Percentiles rank a stretch among this genome's conserved stretches.
phyloP scores from a whole-genome alignment of 2,329 filamentous ascomycete species.

The Bipolaris cookei region DNA sequence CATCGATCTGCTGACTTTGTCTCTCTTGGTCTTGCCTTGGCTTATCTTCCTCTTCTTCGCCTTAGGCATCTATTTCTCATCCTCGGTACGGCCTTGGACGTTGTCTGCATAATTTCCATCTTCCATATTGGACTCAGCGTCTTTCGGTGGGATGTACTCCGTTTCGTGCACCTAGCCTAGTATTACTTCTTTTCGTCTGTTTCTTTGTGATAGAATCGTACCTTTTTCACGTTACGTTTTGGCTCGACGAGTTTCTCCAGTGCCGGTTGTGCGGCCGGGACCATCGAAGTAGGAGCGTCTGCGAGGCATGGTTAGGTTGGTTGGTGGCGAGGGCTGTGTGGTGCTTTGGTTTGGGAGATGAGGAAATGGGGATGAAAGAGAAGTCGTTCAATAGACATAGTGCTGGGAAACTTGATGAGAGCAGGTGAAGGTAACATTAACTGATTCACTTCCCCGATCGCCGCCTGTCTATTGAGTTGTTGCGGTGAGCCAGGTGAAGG shows the following conservation, averaged over 20 bases:
- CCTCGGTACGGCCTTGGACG: too few relatives aligned
- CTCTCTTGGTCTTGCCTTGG: too few relatives aligned
- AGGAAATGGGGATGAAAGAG: neutral
- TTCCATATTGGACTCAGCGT: too few relatives aligned
- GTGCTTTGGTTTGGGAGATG: too few relatives aligned
- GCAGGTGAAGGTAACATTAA: neutral
- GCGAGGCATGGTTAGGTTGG: neutral
- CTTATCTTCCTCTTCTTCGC: too few relatives aligned
- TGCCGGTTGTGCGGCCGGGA: neutral
- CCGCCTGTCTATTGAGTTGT: neutral
- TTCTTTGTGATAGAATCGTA: neutral
- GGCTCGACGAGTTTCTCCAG: neutral
- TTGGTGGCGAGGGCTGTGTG: neutral
- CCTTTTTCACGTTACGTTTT: neutral
- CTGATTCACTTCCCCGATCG: neutral
- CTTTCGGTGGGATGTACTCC: too few relatives aligned
- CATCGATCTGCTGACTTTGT: too few relatives aligned
- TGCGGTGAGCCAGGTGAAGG: neutral
- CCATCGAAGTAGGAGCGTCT: neutral
- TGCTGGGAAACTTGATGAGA: neutral
- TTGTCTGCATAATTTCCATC: too few relatives aligned
- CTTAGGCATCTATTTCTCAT: too few relatives aligned
- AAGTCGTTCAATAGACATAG: neutral
- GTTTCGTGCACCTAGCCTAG: too few relatives aligned
- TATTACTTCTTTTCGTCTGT: too few relatives aligned